Conservation (phyloP, 2,329 filamentous ascomycete species). For the Drechslerella coelobrocha region DNA sequence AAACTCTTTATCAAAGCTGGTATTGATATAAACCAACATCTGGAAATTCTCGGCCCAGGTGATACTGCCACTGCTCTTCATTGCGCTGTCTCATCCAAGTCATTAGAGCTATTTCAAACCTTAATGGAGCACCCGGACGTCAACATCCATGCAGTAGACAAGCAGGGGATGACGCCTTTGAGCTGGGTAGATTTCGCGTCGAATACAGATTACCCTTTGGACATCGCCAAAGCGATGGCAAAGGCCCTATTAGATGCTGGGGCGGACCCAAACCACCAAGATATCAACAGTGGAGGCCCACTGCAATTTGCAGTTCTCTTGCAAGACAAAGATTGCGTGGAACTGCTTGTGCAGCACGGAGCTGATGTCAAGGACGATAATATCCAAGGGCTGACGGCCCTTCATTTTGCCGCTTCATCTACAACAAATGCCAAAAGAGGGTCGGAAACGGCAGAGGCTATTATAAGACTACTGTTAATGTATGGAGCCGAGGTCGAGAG, state of each 20-base stretch:
- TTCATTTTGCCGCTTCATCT: slow-evolving; percentile 28
- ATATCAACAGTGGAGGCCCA: slow-evolving; percentile 38
- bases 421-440: slow-evolving; percentile 17
- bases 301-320: slow-evolving; percentile 44
- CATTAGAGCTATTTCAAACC: slow-evolving; percentile 25
- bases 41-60: slow-evolving; percentile 2
- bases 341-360: slow-evolving; percentile 49
- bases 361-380: slow-evolving; percentile 49
- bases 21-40: slow-evolving; percentile 30
- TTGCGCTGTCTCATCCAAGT: slow-evolving; percentile 20
- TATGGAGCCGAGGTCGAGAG: slow-evolving; percentile 32
- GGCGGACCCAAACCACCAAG: slow-evolving; percentile 44
- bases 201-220: slow-evolving; percentile 25
- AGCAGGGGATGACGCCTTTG: slow-evolving; percentile 28
- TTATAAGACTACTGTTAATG: slow-evolving; percentile 28
- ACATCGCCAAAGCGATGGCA: slow-evolving; percentile 34
- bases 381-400: slow-evolving; percentile 28
- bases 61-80: slow-evolving; percentile 24
- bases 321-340: slow-evolving; percentile 49
- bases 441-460: slow-evolving; percentile 24
- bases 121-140: slow-evolving; percentile 27
- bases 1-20: slow-evolving; percentile 34
- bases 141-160: slow-evolving; percentile 27
- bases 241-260: slow-evolving; percentile 43
- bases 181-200: slow-evolving; percentile 32